Evolutionary conservation across 1,139 yeast species (phyloP), one percentile per base, ranked within the genome.

Genomic region (Spathaspora sp.): DNA sequence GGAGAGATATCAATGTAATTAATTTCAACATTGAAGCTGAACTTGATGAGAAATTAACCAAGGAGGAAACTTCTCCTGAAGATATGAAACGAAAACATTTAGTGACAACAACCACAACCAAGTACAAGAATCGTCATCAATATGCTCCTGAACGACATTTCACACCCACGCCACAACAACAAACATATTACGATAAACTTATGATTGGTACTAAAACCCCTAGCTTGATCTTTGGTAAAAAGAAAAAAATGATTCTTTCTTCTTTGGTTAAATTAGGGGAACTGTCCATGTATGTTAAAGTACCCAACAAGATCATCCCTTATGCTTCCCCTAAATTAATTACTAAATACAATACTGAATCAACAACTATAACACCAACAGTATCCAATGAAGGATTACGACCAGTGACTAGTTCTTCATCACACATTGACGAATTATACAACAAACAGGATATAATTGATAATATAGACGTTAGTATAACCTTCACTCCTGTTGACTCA

Each of bases 281-380:
- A 10, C 69, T 69, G 71, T 58, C 54, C 39, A 47, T 74, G 24
- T 65, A 59, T 44, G 74, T 63, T 7, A 53, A 54, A 39, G 68
- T 73, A 0, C 79, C 79, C 0, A 55, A 55, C 41, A 64, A 61
- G 43, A 61, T 68, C 6, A 54, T 74, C n/a, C 67, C 71, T 0
- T 74, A 72, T 51, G 57, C 68, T 5, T 64, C 76, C 1, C 76
- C 80, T 1, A 64, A 65, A 46, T 58, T 74, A 38, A 56, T 74
- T 9, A 65, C 61, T 61, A 71, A 64, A 49, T 72, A 72, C 49
- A 74, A 74, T 44, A 60, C 52, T 29, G 62, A 60, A 1, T 45
- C 45, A 25, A 41, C 23, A 7, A 41, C 34, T 17, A 49, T 44
- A 9, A 43, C 47, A 38, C 47, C 46, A 7, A 46, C 24, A 11